Conservation (phyloP, 257 asterid genomes). For the Cruciata laevipes region DNA sequence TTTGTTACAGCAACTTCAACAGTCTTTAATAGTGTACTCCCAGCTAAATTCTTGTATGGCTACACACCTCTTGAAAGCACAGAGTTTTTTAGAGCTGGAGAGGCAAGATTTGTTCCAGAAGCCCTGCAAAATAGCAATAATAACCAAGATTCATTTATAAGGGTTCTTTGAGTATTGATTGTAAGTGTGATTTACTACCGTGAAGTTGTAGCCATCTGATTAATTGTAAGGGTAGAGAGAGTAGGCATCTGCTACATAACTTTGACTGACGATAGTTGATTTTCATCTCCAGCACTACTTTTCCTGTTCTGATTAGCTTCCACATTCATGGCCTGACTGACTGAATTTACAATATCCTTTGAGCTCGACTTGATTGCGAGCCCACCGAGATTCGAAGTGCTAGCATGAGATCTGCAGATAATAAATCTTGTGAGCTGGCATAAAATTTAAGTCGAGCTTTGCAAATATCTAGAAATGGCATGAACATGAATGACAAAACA, state of each 20-base stretch:
- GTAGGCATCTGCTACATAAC: slow-evolving; percentile 28
- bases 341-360: slow-evolving; percentile 25
- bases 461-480: neutral
- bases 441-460: slow-evolving; percentile 6
- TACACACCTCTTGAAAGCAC: slow-evolving; percentile 28
- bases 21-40: slow-evolving; percentile 22
- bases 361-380: slow-evolving; percentile 32
- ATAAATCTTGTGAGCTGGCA: slow-evolving; percentile 13
- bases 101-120: slow-evolving; percentile 37
- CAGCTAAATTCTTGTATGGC: slow-evolving; percentile 29
- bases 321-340: slow-evolving; percentile 14
- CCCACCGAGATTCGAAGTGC: slow-evolving; percentile 30
- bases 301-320: slow-evolving; percentile 27
- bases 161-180: neutral
- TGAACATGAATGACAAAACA: neutral
- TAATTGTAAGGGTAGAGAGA: slow-evolving; percentile 31
- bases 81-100: slow-evolving; percentile 27
- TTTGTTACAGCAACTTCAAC: slow-evolving; percentile 21
- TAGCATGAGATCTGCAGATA: slow-evolving; percentile 33
- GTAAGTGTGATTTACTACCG: slow-evolving; percentile 29
- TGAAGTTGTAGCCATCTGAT: too few relatives aligned
- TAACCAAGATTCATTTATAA: slow-evolving; percentile 13
- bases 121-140: slow-evolving; percentile 23
- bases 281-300: slow-evolving; percentile 22
- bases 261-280: slow-evolving; percentile 30